Conservation (phyloP, 305 asterid genomes). For the Stenogyne calaminthoides region DNA sequence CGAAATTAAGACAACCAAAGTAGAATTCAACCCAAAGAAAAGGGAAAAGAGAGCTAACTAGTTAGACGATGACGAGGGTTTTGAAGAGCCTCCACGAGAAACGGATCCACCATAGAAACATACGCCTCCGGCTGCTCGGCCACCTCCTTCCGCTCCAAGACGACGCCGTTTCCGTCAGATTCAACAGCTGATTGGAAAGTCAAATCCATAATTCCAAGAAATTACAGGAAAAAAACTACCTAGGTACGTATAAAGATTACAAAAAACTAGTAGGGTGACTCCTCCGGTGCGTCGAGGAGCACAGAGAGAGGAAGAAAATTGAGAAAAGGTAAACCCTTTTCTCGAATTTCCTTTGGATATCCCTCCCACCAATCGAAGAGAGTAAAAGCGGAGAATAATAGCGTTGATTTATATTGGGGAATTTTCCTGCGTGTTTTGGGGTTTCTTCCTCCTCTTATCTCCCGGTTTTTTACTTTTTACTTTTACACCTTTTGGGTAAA, state of each 20-base stretch:
- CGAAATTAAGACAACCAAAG: background rate
- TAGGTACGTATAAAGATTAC: background rate
- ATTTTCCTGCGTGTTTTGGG: conserved; percentile 19
- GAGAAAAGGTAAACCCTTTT: conserved; percentile 49
- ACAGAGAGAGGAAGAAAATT: conserved; percentile 28
- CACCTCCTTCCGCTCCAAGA: background rate
- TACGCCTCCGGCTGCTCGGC: conserved; percentile 30
- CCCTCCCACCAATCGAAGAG: conserved; percentile 48
- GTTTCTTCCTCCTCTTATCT: background rate
- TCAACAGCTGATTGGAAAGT: conserved; percentile 40
- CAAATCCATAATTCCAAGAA: conserved; percentile 40
- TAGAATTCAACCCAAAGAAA: background rate
- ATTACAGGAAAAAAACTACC: background rate
- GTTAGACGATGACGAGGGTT: conserved; percentile 98
- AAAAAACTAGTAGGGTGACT: conserved; percentile 26
- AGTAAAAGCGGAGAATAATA: conserved; percentile 25
- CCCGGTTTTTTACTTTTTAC: background rate
- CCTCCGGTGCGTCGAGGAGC: conserved; percentile 24
- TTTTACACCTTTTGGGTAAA: background rate
- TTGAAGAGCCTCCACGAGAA: conserved; percentile 96
- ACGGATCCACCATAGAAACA: conserved; percentile 86
- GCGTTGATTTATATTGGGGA: conserved; percentile 37
- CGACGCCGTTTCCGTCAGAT: conserved; percentile 31
- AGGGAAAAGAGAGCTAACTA: conserved; percentile 47
- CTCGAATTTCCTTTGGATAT: conserved; percentile 38